phyloP scores from a whole-genome alignment of 225 moss, liverwort and hornwort genomes.

The Polytrichum commune region DNA sequence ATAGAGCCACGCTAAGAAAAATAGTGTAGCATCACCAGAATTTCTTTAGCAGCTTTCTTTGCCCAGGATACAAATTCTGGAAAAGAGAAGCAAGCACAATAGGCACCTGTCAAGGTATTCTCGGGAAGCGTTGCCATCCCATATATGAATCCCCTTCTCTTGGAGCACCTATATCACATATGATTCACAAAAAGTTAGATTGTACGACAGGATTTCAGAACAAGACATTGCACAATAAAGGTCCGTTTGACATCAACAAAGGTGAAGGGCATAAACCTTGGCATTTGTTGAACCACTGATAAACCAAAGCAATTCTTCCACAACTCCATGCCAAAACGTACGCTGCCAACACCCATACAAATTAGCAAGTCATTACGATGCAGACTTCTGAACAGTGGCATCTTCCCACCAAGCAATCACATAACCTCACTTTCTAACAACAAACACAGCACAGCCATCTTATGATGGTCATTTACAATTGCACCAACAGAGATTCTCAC shows the following conservation, averaged over 20 bases:
- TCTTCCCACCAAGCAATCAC: no score
- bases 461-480: no score
- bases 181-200: background rate
- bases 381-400: no score
- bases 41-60: no score
- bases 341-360: conserved; percentile 46
- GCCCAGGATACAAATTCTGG: no score
- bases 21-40: no score
- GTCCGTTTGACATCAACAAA: background rate
- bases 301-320: conserved; percentile 97
- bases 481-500: conserved; percentile 15
- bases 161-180: conserved; percentile 59
- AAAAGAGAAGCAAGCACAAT: background rate
- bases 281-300: conserved; percentile 93
- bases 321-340: conserved; percentile 87
- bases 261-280: conserved; percentile 36
- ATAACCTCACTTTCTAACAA: no score
- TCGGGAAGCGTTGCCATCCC: conserved; percentile 86
- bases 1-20: no score
- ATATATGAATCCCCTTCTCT: conserved; percentile 79
- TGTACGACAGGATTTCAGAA: background rate
- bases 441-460: no score
- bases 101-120: conserved; percentile 65
- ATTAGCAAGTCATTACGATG: no score
- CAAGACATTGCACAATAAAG: background rate